These are phyloP conservation scores for Hemileia vastatrix DNA, from an alignment of 1,284 basidiomycete genomes.

Conservation along the genomic window DNA sequence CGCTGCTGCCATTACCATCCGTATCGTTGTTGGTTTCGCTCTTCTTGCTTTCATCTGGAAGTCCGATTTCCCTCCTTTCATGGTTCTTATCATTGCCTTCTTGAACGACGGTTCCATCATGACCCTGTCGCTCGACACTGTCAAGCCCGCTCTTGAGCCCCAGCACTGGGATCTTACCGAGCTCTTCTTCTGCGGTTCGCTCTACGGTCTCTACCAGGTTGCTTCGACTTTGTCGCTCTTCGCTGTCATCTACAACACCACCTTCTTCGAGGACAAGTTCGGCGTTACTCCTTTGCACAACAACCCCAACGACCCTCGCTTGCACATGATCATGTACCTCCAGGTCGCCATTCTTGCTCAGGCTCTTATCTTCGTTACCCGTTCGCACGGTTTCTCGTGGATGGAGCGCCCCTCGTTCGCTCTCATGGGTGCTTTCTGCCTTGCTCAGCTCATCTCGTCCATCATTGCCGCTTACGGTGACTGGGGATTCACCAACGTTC, in stretches of 20 bases:
- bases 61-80: constrained; percentile 2
- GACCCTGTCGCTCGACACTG: constrained; percentile 93
- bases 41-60: constrained; percentile 3
- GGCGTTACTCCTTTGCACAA: constrained; percentile 58
- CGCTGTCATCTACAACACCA: constrained; percentile 72
- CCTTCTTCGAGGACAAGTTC: constrained; percentile 81
- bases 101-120: constrained; percentile 73
- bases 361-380: constrained; percentile 91
- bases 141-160: constrained; percentile 71
- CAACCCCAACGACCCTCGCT: constrained; percentile 62
- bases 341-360: constrained; percentile 97
- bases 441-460: constrained; percentile 85
- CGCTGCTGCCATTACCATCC: not conserved
- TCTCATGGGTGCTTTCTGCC: constrained; percentile 75
- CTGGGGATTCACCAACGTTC: constrained; percentile 78
- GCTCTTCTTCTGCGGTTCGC: constrained; percentile 88
- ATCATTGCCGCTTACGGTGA: constrained; percentile 87
- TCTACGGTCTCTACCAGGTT: constrained; percentile 87
- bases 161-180: constrained; percentile 92
- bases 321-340: constrained; percentile 71
- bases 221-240: constrained; percentile 74
- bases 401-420: constrained; percentile 90
- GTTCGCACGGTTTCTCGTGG: constrained; percentile 93
- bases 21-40: constrained; percentile 3
- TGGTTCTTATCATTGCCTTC: constrained; percentile 9